Percentiles rank a stretch among this genome's conserved stretches.
These are phyloP conservation scores for Chloris gayana DNA, from an alignment of 176 grass and related monocot species.

Conservation along the genomic window DNA sequence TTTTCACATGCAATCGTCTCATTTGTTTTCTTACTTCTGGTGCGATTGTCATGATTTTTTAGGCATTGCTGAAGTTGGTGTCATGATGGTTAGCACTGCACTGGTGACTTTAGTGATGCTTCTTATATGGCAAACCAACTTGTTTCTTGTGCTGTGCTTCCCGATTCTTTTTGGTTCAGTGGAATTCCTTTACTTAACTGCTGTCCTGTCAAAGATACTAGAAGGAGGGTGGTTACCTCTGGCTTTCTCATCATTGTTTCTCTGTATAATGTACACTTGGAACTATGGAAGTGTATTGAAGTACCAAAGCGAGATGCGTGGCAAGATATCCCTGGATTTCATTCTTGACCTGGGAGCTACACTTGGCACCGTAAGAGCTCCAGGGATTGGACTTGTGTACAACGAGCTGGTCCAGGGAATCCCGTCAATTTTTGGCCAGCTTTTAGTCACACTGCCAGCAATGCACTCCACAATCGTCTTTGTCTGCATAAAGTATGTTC, in stretches of 20 bases:
- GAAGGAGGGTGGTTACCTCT: conserved; percentile 96
- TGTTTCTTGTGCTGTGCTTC: conserved; percentile 74
- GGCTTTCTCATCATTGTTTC: conserved; percentile 81
- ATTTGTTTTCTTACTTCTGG: conserved; percentile 23
- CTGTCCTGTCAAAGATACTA: conserved; percentile 85
- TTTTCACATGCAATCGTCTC: neutral
- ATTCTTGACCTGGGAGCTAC: conserved; percentile 74
- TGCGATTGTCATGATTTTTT: neutral
- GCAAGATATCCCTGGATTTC: conserved; percentile 88
- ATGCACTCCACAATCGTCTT: conserved; percentile 93
- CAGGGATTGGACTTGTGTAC: conserved; percentile 95
- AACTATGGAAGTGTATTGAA: conserved; percentile 97
- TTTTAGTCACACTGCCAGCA: conserved; percentile 81
- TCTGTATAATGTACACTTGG: conserved; percentile 94
- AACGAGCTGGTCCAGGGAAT: conserved; percentile 97
- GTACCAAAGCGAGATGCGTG: conserved; percentile 95
- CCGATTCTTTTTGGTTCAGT: conserved; percentile 73
- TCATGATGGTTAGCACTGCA: conserved; percentile 97
- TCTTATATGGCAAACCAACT: conserved; percentile 95
- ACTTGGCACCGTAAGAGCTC: conserved; percentile 86
- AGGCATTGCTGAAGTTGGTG: conserved; percentile 98
- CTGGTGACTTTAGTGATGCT: conserved; percentile 98
- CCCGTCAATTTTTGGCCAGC: conserved; percentile 85
- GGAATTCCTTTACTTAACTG: conserved; percentile 78
- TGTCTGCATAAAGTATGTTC: conserved; percentile 94